Evolutionary conservation across 306 rosid genomes (phyloP).

Genomic region (Trifolium pratense): DNA sequence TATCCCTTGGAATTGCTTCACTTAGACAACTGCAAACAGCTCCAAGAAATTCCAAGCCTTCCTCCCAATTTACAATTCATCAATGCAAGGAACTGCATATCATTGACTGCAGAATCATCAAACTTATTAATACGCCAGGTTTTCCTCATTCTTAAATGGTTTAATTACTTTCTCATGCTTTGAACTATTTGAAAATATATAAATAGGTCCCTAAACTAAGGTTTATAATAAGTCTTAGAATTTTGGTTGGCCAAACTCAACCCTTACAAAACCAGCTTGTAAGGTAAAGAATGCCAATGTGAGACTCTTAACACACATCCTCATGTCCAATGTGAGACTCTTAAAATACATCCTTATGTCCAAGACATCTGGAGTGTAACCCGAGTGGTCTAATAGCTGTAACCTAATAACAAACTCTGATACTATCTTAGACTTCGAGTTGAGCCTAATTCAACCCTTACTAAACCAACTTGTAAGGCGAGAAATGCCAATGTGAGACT

Average conservation of each 20-base stretch:
- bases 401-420: no score
- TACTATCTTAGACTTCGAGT: no score
- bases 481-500: no score
- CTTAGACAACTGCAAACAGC: slow-evolving; percentile 41
- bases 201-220: not conserved
- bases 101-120: slow-evolving; percentile 36
- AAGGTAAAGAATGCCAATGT: not conserved
- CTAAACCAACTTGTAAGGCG: no score
- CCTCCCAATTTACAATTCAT: slow-evolving; percentile 47
- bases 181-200: not conserved
- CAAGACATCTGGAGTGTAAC: no score
- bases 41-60: slow-evolving; percentile 38
- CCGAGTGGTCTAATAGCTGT: no score
- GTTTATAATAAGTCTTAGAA: not conserved
- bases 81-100: slow-evolving; percentile 46
- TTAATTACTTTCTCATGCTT: not conserved
- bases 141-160: not conserved
- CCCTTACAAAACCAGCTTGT: not conserved
- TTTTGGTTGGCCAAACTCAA: not conserved
- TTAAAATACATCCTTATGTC: no score
- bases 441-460: no score
- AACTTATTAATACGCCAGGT: slow-evolving; percentile 26
- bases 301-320: no score
- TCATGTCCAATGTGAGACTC: no score
- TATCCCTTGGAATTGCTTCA: slow-evolving; percentile 43